These are phyloP conservation scores for Acanthamoeba divionensis DNA, from an alignment of 208 protist genomes.

Conservation along the genomic window DNA sequence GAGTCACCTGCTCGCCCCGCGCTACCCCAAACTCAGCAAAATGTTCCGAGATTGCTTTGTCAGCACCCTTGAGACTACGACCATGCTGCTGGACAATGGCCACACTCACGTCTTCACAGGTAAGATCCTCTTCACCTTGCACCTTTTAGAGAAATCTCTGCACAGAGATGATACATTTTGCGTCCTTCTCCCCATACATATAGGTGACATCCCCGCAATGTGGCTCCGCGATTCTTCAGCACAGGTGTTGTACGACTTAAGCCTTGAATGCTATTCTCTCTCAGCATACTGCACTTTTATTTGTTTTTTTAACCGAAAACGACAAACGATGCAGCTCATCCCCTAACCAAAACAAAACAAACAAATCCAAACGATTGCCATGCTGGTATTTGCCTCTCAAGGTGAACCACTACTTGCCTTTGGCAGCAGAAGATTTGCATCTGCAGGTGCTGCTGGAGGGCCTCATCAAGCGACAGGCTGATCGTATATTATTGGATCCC, in stretches of 20 bases:
- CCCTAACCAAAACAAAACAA: no score
- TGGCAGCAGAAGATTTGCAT: conserved; percentile 7
- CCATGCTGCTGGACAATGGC: not conserved
- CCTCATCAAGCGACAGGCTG: conserved; percentile 57
- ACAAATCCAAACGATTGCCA: no score
- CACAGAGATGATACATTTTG: not conserved
- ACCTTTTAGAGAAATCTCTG: no score
- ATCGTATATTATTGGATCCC: conserved; percentile 57
- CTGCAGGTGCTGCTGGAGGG: conserved; percentile 22
- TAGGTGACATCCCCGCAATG: conserved; percentile 69
- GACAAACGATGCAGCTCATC: no score
- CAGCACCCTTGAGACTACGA: conserved; percentile 21
- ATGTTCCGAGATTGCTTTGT: conserved; percentile 34
- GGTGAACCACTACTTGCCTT: conserved; percentile 23
- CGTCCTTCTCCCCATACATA: no score
- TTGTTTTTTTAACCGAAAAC: not conserved
- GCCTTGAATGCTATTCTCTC: not conserved
- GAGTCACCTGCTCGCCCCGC: not conserved
- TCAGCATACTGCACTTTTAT: not conserved
- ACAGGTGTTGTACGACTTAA: conserved; percentile 37
- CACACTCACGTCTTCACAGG: conserved; percentile 44
- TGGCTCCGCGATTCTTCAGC: conserved; percentile 69
- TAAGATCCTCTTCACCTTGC: not conserved
- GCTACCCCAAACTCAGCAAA: not conserved
- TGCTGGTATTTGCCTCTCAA: not conserved